Base-by-base conservation (phyloP, 345 rosid genomes). In the Citrus mangshanensis region DNA sequence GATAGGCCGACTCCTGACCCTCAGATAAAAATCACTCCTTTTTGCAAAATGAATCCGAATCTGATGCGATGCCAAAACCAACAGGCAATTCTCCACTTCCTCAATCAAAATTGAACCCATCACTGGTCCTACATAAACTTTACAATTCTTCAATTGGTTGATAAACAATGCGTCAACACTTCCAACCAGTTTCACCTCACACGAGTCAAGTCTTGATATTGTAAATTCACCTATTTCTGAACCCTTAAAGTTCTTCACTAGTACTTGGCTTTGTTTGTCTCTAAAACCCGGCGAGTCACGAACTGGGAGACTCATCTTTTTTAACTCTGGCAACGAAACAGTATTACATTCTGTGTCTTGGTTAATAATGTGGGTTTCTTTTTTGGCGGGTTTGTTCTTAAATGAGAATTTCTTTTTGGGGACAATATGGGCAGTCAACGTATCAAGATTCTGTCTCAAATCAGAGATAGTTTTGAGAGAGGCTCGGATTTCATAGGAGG, bases 1-100 rank as follows among this genome's bases (percentile, higher is more conserved):
- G 55, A 95, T 91, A 4, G 97, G 99, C 81, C 95, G 85, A 68
- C 98, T 95, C 84, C 97, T 91, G 72, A 88, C 95, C 78, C 97
- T 87, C 81, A 93, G 42, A 85, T 92, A 93, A 78, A 95, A 95
- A 83, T 90, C 93, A 76, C 92, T 80, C 30, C 68, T 79, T 62
- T 61, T 90, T 0, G 92, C 96, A 49, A 72, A 74, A 84, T 95
- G 98, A 66, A 95, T 87, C 80, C 98, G 80, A 34, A 93, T 92
- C 89, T 93, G 97, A 88, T 93, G 99, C 18, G 99, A 91, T 3
- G 96, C 95, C 81, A 92, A 70, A 27, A 90, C 88, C 40, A 93
- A 84, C 22, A 86, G 77, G 77, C 96, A 93, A 6, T 84, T 84
- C 78, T 74, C 78, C 77, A 32, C 78, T 10, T 86, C 91, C 78